Conservation (phyloP, 2,329 filamentous ascomycete genomes). For the Xylariaceae sp. region DNA sequence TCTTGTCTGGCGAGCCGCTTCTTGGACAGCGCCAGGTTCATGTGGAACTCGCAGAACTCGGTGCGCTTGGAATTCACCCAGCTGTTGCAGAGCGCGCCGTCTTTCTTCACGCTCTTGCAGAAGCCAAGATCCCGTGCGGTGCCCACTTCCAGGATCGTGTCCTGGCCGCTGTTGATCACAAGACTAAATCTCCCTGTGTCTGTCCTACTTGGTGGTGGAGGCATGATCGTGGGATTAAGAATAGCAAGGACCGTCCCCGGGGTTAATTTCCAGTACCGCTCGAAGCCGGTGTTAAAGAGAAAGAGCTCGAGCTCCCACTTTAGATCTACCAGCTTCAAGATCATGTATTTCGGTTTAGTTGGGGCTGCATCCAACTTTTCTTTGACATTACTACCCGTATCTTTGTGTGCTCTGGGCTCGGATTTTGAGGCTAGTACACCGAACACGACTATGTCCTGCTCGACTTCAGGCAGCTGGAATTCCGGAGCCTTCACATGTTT, state of each 20-base stretch:
- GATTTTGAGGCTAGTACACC: constrained; percentile 90
- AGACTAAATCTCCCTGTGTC: constrained; percentile 87
- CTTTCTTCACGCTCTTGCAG: constrained; percentile 84
- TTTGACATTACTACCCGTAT: constrained; percentile 50
- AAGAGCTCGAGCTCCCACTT: constrained; percentile 92
- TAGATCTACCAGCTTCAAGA: constrained; percentile 84
- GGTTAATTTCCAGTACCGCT: constrained; percentile 91
- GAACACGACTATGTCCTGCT: constrained; percentile 89
- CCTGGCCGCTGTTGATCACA: constrained; percentile 82
- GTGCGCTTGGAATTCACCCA: constrained; percentile 93
- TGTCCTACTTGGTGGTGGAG: constrained; percentile 75
- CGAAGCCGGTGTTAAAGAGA: constrained; percentile 89
- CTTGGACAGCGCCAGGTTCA: constrained; percentile 80
- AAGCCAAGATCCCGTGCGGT: constrained; percentile 84
- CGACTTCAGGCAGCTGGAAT: constrained; percentile 80
- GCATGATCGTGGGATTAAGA: constrained; percentile 89
- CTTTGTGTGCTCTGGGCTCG: constrained; percentile 69
- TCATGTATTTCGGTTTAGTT: constrained; percentile 85
- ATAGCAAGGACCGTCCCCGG: constrained; percentile 92
- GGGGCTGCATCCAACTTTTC: constrained; percentile 61
- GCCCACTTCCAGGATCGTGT: constrained; percentile 90
- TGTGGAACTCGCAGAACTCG: constrained; percentile 91
- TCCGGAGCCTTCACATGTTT: constrained; percentile 81
- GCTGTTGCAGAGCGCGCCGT: constrained; percentile 77
- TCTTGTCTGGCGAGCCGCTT: constrained; percentile 48